Base-by-base conservation (phyloP, 176 grass and related monocot genomes). In the Dendrocalamus sinicus region DNA sequence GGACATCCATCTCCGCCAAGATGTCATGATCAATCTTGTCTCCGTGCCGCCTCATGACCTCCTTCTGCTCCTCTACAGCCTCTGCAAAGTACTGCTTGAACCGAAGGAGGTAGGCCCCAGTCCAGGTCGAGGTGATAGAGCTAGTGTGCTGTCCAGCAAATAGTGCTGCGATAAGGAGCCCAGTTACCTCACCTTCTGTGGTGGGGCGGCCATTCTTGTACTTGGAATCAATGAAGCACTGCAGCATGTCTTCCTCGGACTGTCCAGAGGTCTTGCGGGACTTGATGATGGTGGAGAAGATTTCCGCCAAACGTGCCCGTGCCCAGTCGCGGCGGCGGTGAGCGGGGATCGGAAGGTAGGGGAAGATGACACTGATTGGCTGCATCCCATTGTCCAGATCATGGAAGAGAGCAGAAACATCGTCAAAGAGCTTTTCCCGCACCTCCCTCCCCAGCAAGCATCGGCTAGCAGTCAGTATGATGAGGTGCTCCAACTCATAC, bases 101-200 rank as follows among this genome's bases (percentile, higher is more conserved):
- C 43, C 76, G 86, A 15, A 92, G 81, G 52, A 98, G 70, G 84
- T 98, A 98, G 26, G 96, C 96, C 26, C 96, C 96, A 6, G 96
- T 98, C 96, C 96, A 98, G 73, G 93, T 96, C 15, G 96, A 98
- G 70, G 96, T 98, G 83, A 98, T 98, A 1, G 96, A 98, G 50
- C 96, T 98, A 7, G 96, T 98, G 75, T 98, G 96, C 81, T 98
- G 96, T 30, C 96, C 96, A 22, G 96, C 96, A 82, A 98, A 98
- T 26, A 98, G 78, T 3, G 96, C 96, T 1, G 96, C 96, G 5
- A 98, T 98, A 28, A 98, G 92, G 23, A 98, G 88, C 32, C 96
- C 96, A 0, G 93, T 98, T 48, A 96, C 87, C 80, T 98, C 96
- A 8, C 84, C 16, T 81, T 98, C 96, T 5, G 91, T 96, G 16